phyloP scores from a whole-genome alignment of 73 alveolate genomes.

The Paramecium primaurelia region DNA sequence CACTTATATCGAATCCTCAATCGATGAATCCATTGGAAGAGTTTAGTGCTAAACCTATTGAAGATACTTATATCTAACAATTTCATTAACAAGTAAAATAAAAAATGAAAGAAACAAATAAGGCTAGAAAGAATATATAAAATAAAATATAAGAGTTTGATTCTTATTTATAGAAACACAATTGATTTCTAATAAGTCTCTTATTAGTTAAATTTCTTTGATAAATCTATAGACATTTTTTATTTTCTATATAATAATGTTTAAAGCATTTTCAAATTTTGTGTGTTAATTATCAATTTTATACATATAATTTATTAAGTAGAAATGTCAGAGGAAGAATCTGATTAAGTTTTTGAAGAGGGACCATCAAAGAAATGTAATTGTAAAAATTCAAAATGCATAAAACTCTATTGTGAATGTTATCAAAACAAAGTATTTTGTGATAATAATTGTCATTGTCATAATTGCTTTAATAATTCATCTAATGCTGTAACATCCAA shows the following conservation, averaged over 20 bases:
- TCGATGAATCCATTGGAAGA: constrained; percentile 30
- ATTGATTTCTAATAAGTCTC: neutral
- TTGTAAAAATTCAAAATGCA: constrained; percentile 90
- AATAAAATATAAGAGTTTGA: constrained; percentile 26
- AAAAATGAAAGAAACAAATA: constrained; percentile 11
- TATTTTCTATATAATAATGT: neutral
- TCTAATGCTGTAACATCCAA: constrained; percentile 16
- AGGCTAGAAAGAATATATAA: neutral
- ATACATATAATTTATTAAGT: neutral
- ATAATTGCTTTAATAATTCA: constrained; percentile 73
- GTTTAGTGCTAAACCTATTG: constrained; percentile 33
- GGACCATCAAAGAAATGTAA: constrained; percentile 75
- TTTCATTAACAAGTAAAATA: neutral
- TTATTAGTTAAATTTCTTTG: neutral
- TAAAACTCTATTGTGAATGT: constrained; percentile 96
- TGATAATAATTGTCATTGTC: constrained; percentile 69
- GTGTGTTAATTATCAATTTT: neutral
- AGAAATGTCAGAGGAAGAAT: neutral
- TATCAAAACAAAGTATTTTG: constrained; percentile 49
- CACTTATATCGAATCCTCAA: neutral
- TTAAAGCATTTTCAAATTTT: neutral
- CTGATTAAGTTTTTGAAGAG: neutral
- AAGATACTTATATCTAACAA: neutral
- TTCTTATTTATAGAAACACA: neutral
- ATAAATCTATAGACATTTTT: neutral